phyloP scores from a whole-genome alignment of 352 stramenopile genomes.

The Phytopythium vexans region DNA sequence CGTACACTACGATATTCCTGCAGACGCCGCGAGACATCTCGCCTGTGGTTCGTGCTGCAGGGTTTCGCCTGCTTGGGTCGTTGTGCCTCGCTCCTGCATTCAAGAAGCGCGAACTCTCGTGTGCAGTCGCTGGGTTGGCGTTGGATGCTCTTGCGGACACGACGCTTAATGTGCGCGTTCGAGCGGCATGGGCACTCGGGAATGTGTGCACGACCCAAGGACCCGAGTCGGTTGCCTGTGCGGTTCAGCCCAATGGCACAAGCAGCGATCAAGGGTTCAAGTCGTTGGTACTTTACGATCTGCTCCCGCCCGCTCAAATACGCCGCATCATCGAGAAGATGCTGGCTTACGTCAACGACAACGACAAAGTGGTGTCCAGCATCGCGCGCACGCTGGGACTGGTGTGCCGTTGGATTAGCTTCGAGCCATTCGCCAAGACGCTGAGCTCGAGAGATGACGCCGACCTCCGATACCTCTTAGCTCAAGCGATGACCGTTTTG shows the following conservation, averaged over 20 bases:
- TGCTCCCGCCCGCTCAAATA: slow-evolving; percentile 63
- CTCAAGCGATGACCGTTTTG: slow-evolving; percentile 66
- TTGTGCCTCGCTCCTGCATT: slow-evolving; percentile 69
- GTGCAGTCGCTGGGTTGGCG: slow-evolving; percentile 52
- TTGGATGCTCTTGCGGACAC: slow-evolving; percentile 66
- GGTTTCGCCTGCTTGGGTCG: slow-evolving; percentile 75
- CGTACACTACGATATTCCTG: slow-evolving; percentile 71
- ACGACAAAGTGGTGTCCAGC: slow-evolving; percentile 88
- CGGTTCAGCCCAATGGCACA: too few species aligned
- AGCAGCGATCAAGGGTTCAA: background rate
- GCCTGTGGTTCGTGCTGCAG: slow-evolving; percentile 72
- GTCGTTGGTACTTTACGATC: slow-evolving; percentile 49
- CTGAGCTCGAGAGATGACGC: slow-evolving; percentile 24
- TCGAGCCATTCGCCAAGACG: slow-evolving; percentile 49
- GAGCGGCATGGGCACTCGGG: slow-evolving; percentile 77
- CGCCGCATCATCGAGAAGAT: slow-evolving; percentile 79
- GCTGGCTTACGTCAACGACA: slow-evolving; percentile 80
- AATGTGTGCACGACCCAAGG: slow-evolving; percentile 85
- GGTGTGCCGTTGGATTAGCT: slow-evolving; percentile 78
- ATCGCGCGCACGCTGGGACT: slow-evolving; percentile 77
- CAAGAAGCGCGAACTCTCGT: slow-evolving; percentile 71
- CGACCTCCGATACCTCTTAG: slow-evolving; percentile 52
- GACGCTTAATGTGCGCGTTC: slow-evolving; percentile 83
- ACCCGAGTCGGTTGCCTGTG: slow-evolving; percentile 32
- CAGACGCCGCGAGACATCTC: slow-evolving; percentile 78